Base-by-base conservation (phyloP, 1,284 basidiomycete genomes). In the Porphyrellus sp. region DNA sequence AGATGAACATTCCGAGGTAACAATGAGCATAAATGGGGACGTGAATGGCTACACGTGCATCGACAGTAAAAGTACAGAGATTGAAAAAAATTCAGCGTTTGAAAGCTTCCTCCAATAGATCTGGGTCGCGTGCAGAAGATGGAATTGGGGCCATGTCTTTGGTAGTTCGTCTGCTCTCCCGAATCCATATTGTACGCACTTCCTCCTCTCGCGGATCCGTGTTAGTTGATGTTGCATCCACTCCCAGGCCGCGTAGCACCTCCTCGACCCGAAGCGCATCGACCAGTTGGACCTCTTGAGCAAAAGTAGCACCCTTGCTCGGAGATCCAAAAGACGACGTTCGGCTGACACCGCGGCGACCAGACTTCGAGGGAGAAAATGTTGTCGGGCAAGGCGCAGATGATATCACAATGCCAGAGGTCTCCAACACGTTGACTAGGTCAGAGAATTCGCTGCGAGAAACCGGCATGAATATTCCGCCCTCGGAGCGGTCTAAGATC, bases 371-470 rank as follows among this genome's bases (percentile, higher is more conserved):
- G 0, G 78, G 72, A 16, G 77, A 70, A 15, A 75, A 69, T 7
- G 82, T 61, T 1, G 56, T 21, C 23, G 56, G 35, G 21, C 51
- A 57, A 30, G 65, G 45, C 7, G 60, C 52, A 4, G 72, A 68
- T 9, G 74, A 62, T 2, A 75, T 72, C 7, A 88, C 70, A 1
- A 91, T 72, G 4, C 89, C 89, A 4, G 79, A 75, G 7, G 84
- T 86, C 67, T 91, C 89, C 31, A 91, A 72, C 51, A 91, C 71
- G 21, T 80, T 79, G 0, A 87, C 63, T 2, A 91, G 72, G 57
- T 91, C 89, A 0, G 76, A 73, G 59, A 91, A 91, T 59, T 91
- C 89, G 64, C 80, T 85, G 8, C 87, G 78, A 9, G 84, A 87
- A 5, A 85, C 86, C 4, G 85, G 74, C 0, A 76, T 70, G 59